These are phyloP conservation scores for Filobasidium floriforme DNA, from an alignment of 768 basidiomycete genomes.

Conservation along the genomic window DNA sequence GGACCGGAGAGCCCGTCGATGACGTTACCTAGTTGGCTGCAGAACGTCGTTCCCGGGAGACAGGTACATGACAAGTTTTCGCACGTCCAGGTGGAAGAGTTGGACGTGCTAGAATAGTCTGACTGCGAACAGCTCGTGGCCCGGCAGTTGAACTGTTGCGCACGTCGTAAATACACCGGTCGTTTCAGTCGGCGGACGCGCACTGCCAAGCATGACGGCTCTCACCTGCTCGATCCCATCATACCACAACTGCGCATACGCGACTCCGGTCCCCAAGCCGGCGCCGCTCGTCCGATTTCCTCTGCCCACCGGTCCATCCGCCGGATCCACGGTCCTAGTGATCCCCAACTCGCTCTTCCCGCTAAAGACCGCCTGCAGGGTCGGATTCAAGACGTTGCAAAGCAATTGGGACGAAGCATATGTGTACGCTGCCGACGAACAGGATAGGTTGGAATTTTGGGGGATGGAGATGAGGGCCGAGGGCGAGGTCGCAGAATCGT, in stretches of 20 bases:
- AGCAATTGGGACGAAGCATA: constrained; percentile 76
- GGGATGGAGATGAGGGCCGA: neutral
- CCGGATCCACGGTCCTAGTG: constrained; percentile 63
- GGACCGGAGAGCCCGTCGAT: constrained; percentile 63
- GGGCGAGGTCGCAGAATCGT: constrained; percentile 31
- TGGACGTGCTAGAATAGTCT: constrained; percentile 32
- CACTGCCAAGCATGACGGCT: neutral
- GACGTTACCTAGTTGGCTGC: constrained; percentile 60
- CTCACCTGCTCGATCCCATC: constrained; percentile 33
- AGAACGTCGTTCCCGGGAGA: constrained; percentile 62
- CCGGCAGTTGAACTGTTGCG: constrained; percentile 82
- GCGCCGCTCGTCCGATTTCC: constrained; percentile 17
- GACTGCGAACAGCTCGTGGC: constrained; percentile 65
- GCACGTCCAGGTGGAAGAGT: constrained; percentile 60
- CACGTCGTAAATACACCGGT: too few species aligned
- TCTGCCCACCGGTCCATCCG: constrained; percentile 54
- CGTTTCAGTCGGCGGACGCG: too few species aligned
- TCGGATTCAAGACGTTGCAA: constrained; percentile 76
- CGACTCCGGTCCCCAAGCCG: constrained; percentile 27
- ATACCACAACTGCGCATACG: constrained; percentile 43
- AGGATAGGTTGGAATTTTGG: constrained; percentile 62
- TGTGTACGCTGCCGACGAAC: constrained; percentile 62
- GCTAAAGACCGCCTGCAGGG: constrained; percentile 68
- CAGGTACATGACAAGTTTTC: constrained; percentile 68
- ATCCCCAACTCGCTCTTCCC: constrained; percentile 66